Conservation (phyloP, 1,284 basidiomycete species). For the Ganoderma sinense region DNA sequence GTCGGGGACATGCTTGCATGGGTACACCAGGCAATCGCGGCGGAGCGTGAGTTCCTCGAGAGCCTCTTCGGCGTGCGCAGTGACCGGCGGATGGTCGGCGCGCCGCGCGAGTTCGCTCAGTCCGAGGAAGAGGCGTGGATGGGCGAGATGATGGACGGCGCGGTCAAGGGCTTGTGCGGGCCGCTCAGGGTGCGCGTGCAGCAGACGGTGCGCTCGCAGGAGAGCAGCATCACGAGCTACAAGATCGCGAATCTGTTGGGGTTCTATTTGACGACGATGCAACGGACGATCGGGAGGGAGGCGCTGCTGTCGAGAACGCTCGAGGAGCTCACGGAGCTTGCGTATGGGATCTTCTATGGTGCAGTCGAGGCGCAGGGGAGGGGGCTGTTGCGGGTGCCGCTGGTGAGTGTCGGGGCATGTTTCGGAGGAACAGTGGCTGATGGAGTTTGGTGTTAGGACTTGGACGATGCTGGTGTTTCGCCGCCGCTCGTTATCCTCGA, state of each 20-base stretch:
- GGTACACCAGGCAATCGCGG: constrained; percentile 96
- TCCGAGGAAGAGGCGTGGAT: constrained; percentile 84
- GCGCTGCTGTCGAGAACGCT: constrained; percentile 83
- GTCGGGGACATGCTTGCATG: constrained; percentile 99
- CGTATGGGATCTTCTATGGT: constrained; percentile 87
- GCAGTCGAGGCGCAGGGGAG: constrained; percentile 85
- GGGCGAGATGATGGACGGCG: constrained; percentile 83
- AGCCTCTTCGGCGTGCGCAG: constrained; percentile 77
- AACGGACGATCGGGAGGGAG: constrained; percentile 85
- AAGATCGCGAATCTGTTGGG: constrained; percentile 94
- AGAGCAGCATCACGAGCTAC: constrained; percentile 91
- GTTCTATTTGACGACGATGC: constrained; percentile 94
- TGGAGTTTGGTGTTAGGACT: constrained; percentile 53
- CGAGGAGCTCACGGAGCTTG: constrained; percentile 84
- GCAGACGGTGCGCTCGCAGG: constrained; percentile 92
- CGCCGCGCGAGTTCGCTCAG: constrained; percentile 61
- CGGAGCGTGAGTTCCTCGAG: constrained; percentile 93
- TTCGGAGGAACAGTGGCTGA: too few relatives aligned
- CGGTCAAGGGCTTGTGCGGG: constrained; percentile 85
- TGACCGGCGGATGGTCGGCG: constrained; percentile 81
- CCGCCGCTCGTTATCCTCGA: constrained; percentile 85
- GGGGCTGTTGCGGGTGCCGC: constrained; percentile 72
- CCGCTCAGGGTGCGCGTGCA: constrained; percentile 91
- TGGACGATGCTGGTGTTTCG: constrained; percentile 78
- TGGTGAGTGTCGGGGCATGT: constrained; percentile 66